These are phyloP conservation scores for Xanthoparmelia taractica DNA, from an alignment of 495 filamentous ascomycete species.

Conservation along the genomic window DNA sequence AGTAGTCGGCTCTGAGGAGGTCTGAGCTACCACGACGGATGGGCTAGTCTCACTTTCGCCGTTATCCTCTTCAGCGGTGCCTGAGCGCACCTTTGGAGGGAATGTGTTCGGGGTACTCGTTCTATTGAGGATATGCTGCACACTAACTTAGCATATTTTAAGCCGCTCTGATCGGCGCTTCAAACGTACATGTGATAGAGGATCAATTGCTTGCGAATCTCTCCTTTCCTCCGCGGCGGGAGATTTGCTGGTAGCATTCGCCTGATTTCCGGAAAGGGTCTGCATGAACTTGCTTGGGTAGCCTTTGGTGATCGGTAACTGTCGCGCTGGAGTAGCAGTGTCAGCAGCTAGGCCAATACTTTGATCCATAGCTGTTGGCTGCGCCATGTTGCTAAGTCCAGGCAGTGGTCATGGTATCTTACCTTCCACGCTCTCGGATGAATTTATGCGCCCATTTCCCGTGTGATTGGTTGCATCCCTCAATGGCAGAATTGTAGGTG, in stretches of 20 bases:
- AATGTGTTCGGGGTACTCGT: slow-evolving; percentile 69
- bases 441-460: slow-evolving; percentile 1
- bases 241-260: slow-evolving; percentile 17
- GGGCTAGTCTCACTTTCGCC: slow-evolving; percentile 38
- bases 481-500: slow-evolving; percentile 73
- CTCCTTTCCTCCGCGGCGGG: slow-evolving; percentile 15
- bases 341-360: slow-evolving; percentile 8
- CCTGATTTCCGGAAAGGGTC: slow-evolving; percentile 23
- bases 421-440: slow-evolving; percentile 16
- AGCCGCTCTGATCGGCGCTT: slow-evolving; percentile 6
- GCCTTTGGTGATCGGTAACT: slow-evolving; percentile 28
- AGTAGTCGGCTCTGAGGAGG: slow-evolving; percentile 31
- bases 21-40: slow-evolving; percentile 17
- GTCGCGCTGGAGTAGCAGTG: slow-evolving; percentile 20
- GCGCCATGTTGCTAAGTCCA: not conserved
- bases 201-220: slow-evolving; percentile 42
- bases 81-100: slow-evolving; percentile 55
- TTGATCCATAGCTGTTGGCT: slow-evolving; percentile 4
- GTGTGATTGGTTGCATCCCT: slow-evolving; percentile 37
- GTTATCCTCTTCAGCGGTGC: slow-evolving; percentile 46
- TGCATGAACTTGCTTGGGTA: slow-evolving; percentile 28
- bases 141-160: slow-evolving; percentile 15
- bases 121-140: slow-evolving; percentile 70
- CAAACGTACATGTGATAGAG: slow-evolving; percentile 46
- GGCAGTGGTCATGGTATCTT: slow-evolving; percentile 1